phyloP scores from a whole-genome alignment of 2,329 filamentous ascomycete species.

The Thermoascus crustaceus region DNA sequence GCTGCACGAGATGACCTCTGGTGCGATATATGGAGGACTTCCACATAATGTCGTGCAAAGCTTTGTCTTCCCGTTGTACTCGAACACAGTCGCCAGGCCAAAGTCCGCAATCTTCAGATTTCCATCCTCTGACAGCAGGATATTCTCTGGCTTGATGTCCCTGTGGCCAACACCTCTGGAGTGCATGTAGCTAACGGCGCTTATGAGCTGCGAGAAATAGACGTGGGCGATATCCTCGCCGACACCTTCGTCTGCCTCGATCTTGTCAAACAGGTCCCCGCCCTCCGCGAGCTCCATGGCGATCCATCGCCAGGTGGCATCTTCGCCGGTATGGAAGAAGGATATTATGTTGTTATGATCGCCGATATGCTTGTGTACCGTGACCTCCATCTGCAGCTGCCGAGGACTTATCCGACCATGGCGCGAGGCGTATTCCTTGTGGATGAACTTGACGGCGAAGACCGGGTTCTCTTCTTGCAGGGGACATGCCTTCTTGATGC shows the following conservation, averaged over 20 bases:
- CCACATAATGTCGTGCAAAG: slow-evolving; percentile 84
- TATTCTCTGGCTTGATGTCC: slow-evolving; percentile 90
- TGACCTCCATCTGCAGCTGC: slow-evolving; percentile 86
- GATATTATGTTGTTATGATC: slow-evolving; percentile 90
- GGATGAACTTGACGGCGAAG: slow-evolving; percentile 97
- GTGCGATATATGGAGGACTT: slow-evolving; percentile 93
- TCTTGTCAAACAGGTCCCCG: slow-evolving; percentile 97
- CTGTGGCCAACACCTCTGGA: slow-evolving; percentile 91
- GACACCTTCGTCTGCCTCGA: slow-evolving; percentile 95
- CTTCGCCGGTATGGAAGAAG: slow-evolving; percentile 82
- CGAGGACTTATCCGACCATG: slow-evolving; percentile 82
- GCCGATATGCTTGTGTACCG: slow-evolving; percentile 78
- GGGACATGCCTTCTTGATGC: slow-evolving; percentile 88
- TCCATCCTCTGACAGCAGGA: slow-evolving; percentile 74
- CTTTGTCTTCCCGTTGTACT: slow-evolving; percentile 77
- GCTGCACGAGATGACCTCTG: slow-evolving; percentile 64
- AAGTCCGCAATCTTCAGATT: slow-evolving; percentile 95
- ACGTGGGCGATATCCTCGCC: slow-evolving; percentile 89
- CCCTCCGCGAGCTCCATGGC: slow-evolving; percentile 96
- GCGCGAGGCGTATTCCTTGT: slow-evolving; percentile 87
- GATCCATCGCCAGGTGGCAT: slow-evolving; percentile 87
- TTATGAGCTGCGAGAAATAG: slow-evolving; percentile 87
- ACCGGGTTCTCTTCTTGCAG: slow-evolving; percentile 60
- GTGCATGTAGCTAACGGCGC: slow-evolving; percentile 90
- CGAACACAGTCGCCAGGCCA: slow-evolving; percentile 87